phyloP scores from a whole-genome alignment of 768 basidiomycete species.

The Cytidiella melzeri region DNA sequence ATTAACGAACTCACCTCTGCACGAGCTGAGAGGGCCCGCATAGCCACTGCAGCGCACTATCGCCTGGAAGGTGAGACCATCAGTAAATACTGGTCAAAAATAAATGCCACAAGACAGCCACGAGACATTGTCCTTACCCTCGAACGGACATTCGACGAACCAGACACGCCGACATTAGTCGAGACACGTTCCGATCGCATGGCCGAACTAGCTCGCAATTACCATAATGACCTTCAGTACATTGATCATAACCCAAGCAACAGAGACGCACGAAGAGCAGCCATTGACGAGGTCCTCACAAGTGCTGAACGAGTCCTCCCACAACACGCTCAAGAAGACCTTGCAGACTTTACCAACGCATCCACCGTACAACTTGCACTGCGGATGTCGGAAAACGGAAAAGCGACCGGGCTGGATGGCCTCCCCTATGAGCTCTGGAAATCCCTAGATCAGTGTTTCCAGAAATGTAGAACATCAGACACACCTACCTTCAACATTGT shows the following conservation, averaged over 20 bases:
- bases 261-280: not conserved
- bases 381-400: not conserved
- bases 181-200: constrained; percentile 12
- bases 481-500: not conserved
- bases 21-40: not conserved
- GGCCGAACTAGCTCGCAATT: constrained; percentile 13
- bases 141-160: not conserved
- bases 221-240: constrained; percentile 13
- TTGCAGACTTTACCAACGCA: not conserved
- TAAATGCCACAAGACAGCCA: not conserved
- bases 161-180: not conserved
- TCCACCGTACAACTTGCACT: not conserved
- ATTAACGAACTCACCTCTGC: not conserved
- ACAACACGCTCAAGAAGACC: not conserved
- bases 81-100: not conserved
- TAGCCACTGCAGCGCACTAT: not conserved
- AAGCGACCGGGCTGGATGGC: constrained; percentile 5
- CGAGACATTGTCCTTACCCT: not conserved
- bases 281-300: not conserved
- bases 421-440: constrained; percentile 10
- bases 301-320: not conserved
- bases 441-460: not conserved
- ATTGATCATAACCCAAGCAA: not conserved
- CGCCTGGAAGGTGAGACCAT: not conserved
- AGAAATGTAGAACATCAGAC: not conserved